These are phyloP conservation scores for Calonectria naviculata DNA, from an alignment of 2,329 filamentous ascomycete genomes.

Conservation along the genomic window DNA sequence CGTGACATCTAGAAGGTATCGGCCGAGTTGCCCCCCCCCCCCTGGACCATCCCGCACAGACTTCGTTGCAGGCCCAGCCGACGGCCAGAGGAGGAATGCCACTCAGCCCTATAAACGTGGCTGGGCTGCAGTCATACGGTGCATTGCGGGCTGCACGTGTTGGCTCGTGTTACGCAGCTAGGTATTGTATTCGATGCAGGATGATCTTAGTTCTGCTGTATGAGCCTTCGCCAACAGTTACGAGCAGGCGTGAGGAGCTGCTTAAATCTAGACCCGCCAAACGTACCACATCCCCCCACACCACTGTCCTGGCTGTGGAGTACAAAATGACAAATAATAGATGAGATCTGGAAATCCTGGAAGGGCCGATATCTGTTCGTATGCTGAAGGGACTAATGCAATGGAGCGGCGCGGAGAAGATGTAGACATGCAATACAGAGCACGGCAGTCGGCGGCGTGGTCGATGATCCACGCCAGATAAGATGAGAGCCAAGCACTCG, in stretches of 20 bases:
- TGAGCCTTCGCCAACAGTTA: slow-evolving; percentile 8
- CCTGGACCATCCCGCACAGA: slow-evolving; percentile 16
- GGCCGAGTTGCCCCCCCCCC: slow-evolving; percentile 14
- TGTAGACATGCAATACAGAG: slow-evolving; percentile 11
- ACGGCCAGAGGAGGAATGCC: slow-evolving; percentile 11
- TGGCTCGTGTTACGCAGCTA: slow-evolving; percentile 16
- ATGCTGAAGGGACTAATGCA: slow-evolving; percentile 16
- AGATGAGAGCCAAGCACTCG: slow-evolving; percentile 20
- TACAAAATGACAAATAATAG: slow-evolving; percentile 22
- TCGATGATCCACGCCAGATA: slow-evolving; percentile 24
- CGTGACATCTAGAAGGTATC: slow-evolving; percentile 14
- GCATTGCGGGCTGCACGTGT: slow-evolving; percentile 9
- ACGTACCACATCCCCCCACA: slow-evolving; percentile 24
- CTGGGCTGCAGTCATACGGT: slow-evolving; percentile 17
- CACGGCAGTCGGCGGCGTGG: slow-evolving; percentile 15
- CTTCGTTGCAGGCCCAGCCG: background rate
- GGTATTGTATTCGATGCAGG: slow-evolving; percentile 6
- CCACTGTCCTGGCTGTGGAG: slow-evolving; percentile 13
- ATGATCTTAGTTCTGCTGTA: background rate
- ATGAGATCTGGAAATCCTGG: slow-evolving; percentile 22
- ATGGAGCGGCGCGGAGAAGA: slow-evolving; percentile 8
- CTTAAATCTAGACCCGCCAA: slow-evolving; percentile 20
- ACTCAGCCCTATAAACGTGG: slow-evolving; percentile 23
- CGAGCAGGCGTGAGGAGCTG: slow-evolving; percentile 1
- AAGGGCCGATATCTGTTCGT: slow-evolving; percentile 18